Conservation (phyloP, 768 basidiomycete genomes). For the Cantharellus cinnabarinus region DNA sequence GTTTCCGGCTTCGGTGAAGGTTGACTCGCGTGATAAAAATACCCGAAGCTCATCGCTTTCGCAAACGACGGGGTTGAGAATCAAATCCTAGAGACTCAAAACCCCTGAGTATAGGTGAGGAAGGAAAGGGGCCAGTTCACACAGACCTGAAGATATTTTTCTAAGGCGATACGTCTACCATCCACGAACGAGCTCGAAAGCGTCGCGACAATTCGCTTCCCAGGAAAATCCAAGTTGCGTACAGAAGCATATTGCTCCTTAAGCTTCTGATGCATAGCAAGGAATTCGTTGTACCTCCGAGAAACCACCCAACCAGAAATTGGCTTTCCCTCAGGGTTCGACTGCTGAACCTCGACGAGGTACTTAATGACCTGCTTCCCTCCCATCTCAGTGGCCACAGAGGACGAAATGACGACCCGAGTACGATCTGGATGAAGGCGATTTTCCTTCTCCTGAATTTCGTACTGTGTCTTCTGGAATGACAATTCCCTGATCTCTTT, state of each 20-base stretch:
- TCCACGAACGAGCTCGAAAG: slow-evolving; percentile 80
- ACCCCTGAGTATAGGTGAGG: neutral
- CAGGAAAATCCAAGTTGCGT: slow-evolving; percentile 68
- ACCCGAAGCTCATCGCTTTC: slow-evolving; percentile 63
- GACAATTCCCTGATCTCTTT: slow-evolving; percentile 65
- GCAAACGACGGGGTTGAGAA: slow-evolving; percentile 53
- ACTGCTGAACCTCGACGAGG: slow-evolving; percentile 77
- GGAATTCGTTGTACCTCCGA: slow-evolving; percentile 86
- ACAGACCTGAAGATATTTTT: slow-evolving; percentile 73
- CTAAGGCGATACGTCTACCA: slow-evolving; percentile 50
- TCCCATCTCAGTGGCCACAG: slow-evolving; percentile 31
- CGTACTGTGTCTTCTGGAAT: slow-evolving; percentile 85
- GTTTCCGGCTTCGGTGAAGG: slow-evolving; percentile 34
- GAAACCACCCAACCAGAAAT: slow-evolving; percentile 85
- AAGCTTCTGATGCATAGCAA: slow-evolving; percentile 69
- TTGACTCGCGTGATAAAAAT: slow-evolving; percentile 77
- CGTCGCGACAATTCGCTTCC: slow-evolving; percentile 78
- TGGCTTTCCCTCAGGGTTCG: slow-evolving; percentile 57
- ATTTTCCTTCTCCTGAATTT: slow-evolving; percentile 86
- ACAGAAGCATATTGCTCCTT: slow-evolving; percentile 52
- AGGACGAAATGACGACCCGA: slow-evolving; percentile 49
- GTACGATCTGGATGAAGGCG: slow-evolving; percentile 69
- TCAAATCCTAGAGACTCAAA: slow-evolving; percentile 31
- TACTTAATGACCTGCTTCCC: slow-evolving; percentile 82
- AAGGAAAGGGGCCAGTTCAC: slow-evolving; percentile 8